phyloP scores from a whole-genome alignment of 2,329 filamentous ascomycete species.

The Sporothrix variecibatus region DNA sequence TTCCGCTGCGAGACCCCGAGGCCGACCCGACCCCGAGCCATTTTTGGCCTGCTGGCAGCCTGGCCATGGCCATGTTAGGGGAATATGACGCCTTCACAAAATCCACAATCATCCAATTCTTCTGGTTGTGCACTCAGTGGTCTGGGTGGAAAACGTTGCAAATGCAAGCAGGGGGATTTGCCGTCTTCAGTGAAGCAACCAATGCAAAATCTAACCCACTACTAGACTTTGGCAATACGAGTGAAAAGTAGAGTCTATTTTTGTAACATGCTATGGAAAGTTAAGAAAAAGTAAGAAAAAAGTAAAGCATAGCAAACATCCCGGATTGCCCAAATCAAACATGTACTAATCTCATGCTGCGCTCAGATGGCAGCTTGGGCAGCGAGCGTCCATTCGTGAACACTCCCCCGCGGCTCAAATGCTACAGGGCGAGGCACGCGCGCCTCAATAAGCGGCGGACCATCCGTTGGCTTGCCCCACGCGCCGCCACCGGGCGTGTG shows the following conservation, averaged over 20 bases:
- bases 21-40: neutral
- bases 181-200: too few species aligned
- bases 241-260: neutral
- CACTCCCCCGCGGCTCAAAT: conserved; percentile 20
- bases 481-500: conserved; percentile 8
- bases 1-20: neutral
- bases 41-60: too few species aligned
- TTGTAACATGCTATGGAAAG: neutral
- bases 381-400: conserved; percentile 15
- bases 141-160: too few species aligned
- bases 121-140: neutral
- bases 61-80: neutral
- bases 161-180: too few species aligned
- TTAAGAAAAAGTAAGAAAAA: neutral
- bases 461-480: conserved; percentile 14
- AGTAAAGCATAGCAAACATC: neutral
- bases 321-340: too few species aligned
- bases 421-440: neutral
- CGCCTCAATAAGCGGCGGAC: neutral
- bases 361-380: conserved; percentile 5
- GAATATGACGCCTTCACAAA: neutral
- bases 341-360: neutral
- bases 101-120: neutral
- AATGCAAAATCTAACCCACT: too few species aligned
- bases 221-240: too few species aligned